These are phyloP conservation scores for Cladosporium sp. DNA, from an alignment of 2,329 filamentous ascomycete species.

Conservation along the genomic window DNA sequence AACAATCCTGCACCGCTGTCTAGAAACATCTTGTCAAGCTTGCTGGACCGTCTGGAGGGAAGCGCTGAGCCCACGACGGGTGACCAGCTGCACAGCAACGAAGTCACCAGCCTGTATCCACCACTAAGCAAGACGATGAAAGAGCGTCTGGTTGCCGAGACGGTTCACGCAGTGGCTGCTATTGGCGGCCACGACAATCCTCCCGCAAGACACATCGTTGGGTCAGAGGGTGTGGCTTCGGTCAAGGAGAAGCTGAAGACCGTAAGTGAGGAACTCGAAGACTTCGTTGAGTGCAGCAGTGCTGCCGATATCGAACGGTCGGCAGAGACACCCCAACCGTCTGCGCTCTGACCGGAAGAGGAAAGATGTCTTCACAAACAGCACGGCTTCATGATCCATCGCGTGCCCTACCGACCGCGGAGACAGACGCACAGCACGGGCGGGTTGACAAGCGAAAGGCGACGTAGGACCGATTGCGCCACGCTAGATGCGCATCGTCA, in stretches of 20 bases:
- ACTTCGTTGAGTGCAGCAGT: constrained; percentile 86
- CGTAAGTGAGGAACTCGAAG: constrained; percentile 91
- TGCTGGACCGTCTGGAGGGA: constrained; percentile 65
- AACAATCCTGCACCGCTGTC: constrained; percentile 74
- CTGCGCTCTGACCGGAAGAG: not conserved
- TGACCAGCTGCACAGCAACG: constrained; percentile 43
- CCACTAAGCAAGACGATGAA: constrained; percentile 64
- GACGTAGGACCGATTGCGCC: constrained; percentile 7
- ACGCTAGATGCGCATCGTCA: constrained; percentile 1
- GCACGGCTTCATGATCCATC: too few relatives aligned
- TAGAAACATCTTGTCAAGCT: constrained; percentile 74
- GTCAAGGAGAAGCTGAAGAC: constrained; percentile 97
- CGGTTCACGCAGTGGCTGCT: constrained; percentile 82
- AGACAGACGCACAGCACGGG: not conserved
- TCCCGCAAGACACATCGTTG: constrained; percentile 88
- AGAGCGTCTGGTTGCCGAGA: constrained; percentile 76
- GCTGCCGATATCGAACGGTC: constrained; percentile 65
- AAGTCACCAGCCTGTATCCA: constrained; percentile 67
- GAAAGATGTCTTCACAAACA: not conserved
- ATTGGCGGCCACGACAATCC: constrained; percentile 96
- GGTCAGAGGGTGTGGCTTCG: constrained; percentile 77
- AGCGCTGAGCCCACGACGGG: constrained; percentile 39
- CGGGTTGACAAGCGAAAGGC: not conserved
- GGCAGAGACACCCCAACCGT: constrained; percentile 5
- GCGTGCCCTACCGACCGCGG: not conserved